Evolutionary conservation across 1,284 basidiomycete species (phyloP).

Genomic region (Ustilago cynodontis): DNA sequence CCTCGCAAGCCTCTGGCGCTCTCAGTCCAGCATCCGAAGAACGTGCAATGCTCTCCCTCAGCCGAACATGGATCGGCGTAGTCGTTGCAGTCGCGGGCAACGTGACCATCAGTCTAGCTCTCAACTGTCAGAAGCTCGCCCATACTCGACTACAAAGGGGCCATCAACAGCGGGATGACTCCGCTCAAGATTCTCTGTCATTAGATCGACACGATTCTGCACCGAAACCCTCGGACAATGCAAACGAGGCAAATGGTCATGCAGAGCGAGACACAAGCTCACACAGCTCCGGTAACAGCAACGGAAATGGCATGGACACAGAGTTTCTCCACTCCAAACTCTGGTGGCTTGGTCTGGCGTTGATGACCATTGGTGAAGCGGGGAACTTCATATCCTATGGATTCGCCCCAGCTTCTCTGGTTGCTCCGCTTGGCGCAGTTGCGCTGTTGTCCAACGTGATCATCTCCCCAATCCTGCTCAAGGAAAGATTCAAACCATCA

Average conservation of each 20-base stretch:
- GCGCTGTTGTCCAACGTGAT: conserved; percentile 92
- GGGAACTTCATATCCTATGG: conserved; percentile 87
- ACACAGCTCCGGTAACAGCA: neutral
- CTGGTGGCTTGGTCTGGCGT: conserved; percentile 90
- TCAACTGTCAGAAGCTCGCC: conserved; percentile 84
- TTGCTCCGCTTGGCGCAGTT: conserved; percentile 89
- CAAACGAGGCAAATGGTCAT: neutral
- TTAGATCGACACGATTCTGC: neutral
- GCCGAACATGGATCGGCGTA: conserved; percentile 77
- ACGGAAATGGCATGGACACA: conserved; percentile 40
- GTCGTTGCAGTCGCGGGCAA: conserved; percentile 86
- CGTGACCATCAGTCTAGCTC: conserved; percentile 86
- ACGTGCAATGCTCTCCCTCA: conserved; percentile 22
- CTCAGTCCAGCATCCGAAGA: neutral
- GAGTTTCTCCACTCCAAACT: conserved; percentile 73
- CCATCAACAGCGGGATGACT: conserved; percentile 34
- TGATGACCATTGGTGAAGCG: conserved; percentile 91
- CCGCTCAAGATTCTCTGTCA: conserved; percentile 26
- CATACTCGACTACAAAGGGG: conserved; percentile 77
- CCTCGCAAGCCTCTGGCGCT: neutral
- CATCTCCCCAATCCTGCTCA: conserved; percentile 86
- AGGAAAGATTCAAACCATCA: conserved; percentile 72
- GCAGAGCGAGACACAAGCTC: neutral
- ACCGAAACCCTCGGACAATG: neutral
- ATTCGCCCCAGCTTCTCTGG: conserved; percentile 88